Conservation (phyloP, 306 rosid species). For the Rosa multiflora region DNA sequence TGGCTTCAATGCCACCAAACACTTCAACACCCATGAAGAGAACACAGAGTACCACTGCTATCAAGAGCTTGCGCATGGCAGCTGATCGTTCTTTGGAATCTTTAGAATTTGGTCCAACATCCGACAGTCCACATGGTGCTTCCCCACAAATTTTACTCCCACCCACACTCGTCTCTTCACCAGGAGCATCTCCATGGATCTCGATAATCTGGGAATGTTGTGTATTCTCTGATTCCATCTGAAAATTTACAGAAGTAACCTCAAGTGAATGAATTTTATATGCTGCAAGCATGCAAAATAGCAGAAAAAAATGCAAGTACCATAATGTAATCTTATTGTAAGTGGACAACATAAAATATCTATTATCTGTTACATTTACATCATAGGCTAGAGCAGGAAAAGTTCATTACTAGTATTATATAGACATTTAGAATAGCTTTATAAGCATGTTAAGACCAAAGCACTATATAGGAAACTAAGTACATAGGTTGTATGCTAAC, state of each 20-base stretch:
- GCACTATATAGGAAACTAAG: background rate
- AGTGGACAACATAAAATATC: background rate
- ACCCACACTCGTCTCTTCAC: constrained; percentile 22
- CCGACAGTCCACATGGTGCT: constrained; percentile 72
- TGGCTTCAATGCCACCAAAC: constrained; percentile 75
- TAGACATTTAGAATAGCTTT: background rate
- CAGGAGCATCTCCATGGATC: constrained; percentile 37
- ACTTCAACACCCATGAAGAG: constrained; percentile 70
- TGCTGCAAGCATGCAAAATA: background rate
- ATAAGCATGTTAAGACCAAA: background rate
- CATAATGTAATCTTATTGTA: background rate
- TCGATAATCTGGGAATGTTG: constrained; percentile 49
- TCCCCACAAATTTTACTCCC: constrained; percentile 69
- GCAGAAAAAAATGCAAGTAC: background rate
- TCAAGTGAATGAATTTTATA: background rate
- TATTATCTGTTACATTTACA: background rate
- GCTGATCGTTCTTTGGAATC: constrained; percentile 66
- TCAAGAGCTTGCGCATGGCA: constrained; percentile 66
- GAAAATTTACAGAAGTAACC: constrained; percentile 16
- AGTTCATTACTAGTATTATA: background rate
- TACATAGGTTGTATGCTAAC: background rate
- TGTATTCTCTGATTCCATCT: constrained; percentile 56
- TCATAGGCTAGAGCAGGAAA: background rate
- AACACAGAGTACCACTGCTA: constrained; percentile 63
- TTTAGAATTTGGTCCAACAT: constrained; percentile 49